Evolutionary conservation across 371 early-diverging fungal genomes (phyloP), one percentile per base, ranked within the genome.

Genomic region (Umbelopsis sp.): DNA sequence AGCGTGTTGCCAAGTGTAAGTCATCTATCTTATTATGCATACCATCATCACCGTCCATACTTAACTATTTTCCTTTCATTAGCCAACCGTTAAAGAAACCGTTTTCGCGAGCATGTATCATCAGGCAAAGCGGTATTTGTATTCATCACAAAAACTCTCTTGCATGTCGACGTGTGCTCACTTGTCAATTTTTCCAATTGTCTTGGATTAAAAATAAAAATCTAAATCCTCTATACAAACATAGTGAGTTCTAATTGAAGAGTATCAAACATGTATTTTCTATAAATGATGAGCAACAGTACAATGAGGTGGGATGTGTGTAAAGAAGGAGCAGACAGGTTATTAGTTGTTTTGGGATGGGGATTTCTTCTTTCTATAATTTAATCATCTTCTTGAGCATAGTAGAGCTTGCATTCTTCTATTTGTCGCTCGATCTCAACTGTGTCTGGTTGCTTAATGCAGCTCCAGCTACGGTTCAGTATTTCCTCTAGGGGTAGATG

Each of bases 1-100:
- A 80, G 70, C 80, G 80, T 77, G 80, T 77, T 70, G 78, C 80
- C 65, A 80, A 77, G 77, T 75, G 76, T 78, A 78, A 82, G 77
- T 71, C 16, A 32, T 51, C 18, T 29, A 20, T 48, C 20, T 57
- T 38, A n/a, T 35, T 35, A 63, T 20, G 3, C n/a, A 35, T 18
- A 22, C 44, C 20, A 12, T 5, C 18, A 11, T 48, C 22, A 22
- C 22, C 25, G 45, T 69, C 44, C 4, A n/a, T n/a, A 48, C 16
- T 20, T 7, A 48, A 5, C n/a, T 12, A 5, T 48, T 18, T 50
- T 20, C 44, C 44, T 65, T 35, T 57, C 29, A 25, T 63, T 64
- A 75, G 76, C 76, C 70, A 75, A 75, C 76, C 76, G 76, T 69
- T 75, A 75, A 69, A 22, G 38, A 22, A 46, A 46, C 45, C 48